Base-by-base conservation (phyloP, 495 filamentous ascomycete species). In the Penicillium silybi region DNA sequence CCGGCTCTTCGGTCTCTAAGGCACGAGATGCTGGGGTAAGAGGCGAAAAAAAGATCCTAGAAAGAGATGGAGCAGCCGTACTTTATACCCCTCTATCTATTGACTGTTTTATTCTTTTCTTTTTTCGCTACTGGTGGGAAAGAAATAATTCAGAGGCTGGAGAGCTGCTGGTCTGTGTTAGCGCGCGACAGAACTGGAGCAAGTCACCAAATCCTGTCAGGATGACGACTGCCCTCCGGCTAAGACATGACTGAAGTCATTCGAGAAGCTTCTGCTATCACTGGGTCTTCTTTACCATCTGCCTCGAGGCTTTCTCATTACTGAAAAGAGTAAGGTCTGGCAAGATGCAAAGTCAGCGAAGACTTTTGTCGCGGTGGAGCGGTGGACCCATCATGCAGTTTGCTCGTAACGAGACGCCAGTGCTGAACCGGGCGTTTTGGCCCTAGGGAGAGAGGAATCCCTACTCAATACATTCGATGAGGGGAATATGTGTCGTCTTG, bases 141-240 rank as follows among this genome's bases (percentile, higher is more conserved):
- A 27, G 40, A 52, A 59, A 56, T 58, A 64, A 55, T 58, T 9
- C 47, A 60, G 64, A 67, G 64, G 64, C 64, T 67, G 64, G 64
- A 59, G 56, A 67, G 53, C 58, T 53, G 44, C 64, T 66, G 63
- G 63, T 62, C 61, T 66, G 63, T 68, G 65, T 68, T 68, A 68
- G 65, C 65, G 65, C 51, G 56, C 53, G 46, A 55, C 50, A 60
- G 46, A 50, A 65, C 50, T 63, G 62, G 62, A 63, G 59, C 37
- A 19, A 39, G 52, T 58, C 57, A 54, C 45, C 35, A 41, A 50
- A 41, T 42, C 39, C 43, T 57, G 38, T n/a, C 45, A 18, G 47
- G 45, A 57, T 34, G 47, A 40, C 50, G 59, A 32, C 22, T 19
- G 25, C 32, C 11, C 27, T 27, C 8, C 40, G 22, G 22, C 22